Evolutionary conservation across 768 basidiomycete genomes (phyloP).

Genomic region (Calocera cornea): DNA sequence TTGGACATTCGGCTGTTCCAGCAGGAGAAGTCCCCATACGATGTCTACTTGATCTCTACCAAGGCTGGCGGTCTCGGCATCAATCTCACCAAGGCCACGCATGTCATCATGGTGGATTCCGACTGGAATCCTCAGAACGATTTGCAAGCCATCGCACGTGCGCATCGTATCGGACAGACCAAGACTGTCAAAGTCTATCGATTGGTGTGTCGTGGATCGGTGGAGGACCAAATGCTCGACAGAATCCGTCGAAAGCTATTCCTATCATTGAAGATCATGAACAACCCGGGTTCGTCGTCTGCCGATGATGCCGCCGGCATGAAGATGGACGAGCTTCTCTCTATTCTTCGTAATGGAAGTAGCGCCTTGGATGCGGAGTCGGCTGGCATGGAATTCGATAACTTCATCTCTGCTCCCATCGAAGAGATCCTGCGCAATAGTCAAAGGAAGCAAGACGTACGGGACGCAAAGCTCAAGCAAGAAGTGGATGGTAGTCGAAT

Average conservation of each 20-base stretch:
- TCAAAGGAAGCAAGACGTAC: slow-evolving; percentile 28
- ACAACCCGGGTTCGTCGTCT: slow-evolving; percentile 14
- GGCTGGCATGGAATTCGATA: slow-evolving; percentile 29
- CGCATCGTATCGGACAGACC: slow-evolving; percentile 51
- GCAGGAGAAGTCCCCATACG: slow-evolving; percentile 46
- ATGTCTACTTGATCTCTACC: slow-evolving; percentile 58
- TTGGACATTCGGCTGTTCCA: slow-evolving; percentile 53
- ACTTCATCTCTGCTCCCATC: slow-evolving; percentile 35
- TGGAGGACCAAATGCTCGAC: slow-evolving; percentile 66
- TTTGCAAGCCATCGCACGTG: slow-evolving; percentile 23
- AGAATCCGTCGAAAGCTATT: slow-evolving; percentile 58
- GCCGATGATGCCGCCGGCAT: slow-evolving; percentile 23
- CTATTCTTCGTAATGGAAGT: slow-evolving; percentile 44
- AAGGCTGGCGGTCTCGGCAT: slow-evolving; percentile 51
- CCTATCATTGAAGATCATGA: slow-evolving; percentile 49
- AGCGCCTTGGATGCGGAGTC: slow-evolving; percentile 37
- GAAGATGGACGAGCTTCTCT: slow-evolving; percentile 36
- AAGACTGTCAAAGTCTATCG: slow-evolving; percentile 60
- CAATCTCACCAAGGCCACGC: slow-evolving; percentile 12
- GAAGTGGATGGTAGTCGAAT: slow-evolving; percentile 23
- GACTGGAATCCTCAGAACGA: slow-evolving; percentile 31
- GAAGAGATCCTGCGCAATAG: slow-evolving; percentile 36
- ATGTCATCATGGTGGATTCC: slow-evolving; percentile 21
- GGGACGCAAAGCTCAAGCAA: slow-evolving; percentile 35
- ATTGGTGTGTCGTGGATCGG: slow-evolving; percentile 48